A percentile compares a stretch with the other conserved stretches of the same genome.
phyloP scores from a whole-genome alignment of 2,329 filamentous ascomycete species.

The Penicillium concentricum region DNA sequence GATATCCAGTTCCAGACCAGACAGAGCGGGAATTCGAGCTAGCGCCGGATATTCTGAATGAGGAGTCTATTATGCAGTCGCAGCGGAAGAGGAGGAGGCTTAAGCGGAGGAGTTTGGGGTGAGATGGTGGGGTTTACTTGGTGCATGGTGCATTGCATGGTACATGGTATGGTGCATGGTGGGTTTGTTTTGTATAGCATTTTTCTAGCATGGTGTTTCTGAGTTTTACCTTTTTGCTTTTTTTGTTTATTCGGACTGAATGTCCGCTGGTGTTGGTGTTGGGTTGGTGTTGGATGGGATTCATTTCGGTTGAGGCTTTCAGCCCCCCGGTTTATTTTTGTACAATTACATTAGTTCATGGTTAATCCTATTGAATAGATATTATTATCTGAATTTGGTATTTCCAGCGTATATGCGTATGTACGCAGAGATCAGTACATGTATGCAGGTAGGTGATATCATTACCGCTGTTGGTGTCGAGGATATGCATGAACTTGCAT shows the following conservation, averaged over 20 bases:
- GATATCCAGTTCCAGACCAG: conserved; percentile 73
- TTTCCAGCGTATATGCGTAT: neutral
- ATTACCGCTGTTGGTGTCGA: neutral
- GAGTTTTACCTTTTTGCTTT: neutral
- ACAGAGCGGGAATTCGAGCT: conserved; percentile 70
- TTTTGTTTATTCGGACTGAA: neutral
- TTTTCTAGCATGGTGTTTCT: conserved; percentile 11
- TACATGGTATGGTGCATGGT: neutral
- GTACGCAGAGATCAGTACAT: too few species aligned
- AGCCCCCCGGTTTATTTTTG: neutral
- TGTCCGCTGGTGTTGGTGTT: neutral
- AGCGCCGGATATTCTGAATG: conserved; percentile 58
- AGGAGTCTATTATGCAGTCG: conserved; percentile 43
- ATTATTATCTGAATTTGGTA: neutral
- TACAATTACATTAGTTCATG: neutral
- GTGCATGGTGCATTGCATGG: neutral
- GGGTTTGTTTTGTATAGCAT: conserved; percentile 20
- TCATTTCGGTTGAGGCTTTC: neutral
- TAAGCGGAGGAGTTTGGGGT: conserved; percentile 31
- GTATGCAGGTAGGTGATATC: neutral
- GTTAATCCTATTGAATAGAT: neutral
- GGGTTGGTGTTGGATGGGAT: neutral
- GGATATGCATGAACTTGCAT: neutral
- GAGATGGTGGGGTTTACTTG: neutral
- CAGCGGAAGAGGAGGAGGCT: conserved; percentile 39